Evolutionary conservation across 2,329 filamentous ascomycete genomes (phyloP).

Genomic region (Parastagonospora nodorum): DNA sequence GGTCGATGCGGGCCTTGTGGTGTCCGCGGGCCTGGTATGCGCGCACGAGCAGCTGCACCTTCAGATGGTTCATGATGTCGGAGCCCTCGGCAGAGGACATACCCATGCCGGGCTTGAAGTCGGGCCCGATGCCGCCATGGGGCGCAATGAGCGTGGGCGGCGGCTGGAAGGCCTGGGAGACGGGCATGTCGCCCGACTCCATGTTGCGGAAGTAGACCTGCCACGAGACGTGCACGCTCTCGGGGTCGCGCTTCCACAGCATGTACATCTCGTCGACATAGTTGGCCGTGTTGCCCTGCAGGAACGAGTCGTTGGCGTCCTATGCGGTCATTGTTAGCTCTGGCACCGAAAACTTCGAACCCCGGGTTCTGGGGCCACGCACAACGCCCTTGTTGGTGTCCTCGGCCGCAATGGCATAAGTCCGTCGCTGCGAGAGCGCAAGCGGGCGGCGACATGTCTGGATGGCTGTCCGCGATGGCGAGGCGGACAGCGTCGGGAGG

Average conservation of each 20-base stretch:
- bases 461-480: conserved; percentile 48
- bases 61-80: conserved; percentile 93
- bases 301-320: conserved; percentile 94
- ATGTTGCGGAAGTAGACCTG: conserved; percentile 99
- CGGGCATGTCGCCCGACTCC: conserved; percentile 97
- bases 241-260: conserved; percentile 92
- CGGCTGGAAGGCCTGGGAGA: conserved; percentile 94
- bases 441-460: conserved; percentile 55
- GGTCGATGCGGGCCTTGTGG: conserved; percentile 97
- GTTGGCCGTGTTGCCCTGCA: conserved; percentile 95
- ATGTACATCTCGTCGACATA: conserved; percentile 99
- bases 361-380: conserved; percentile 39
- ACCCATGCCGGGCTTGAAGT: conserved; percentile 71
- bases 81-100: conserved; percentile 70
- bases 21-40: conserved; percentile 98
- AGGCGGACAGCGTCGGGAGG: conserved; percentile 49
- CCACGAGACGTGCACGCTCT: conserved; percentile 96
- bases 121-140: conserved; percentile 73
- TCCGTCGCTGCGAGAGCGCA: conserved; percentile 54
- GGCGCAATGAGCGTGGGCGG: conserved; percentile 88
- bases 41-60: conserved; percentile 95
- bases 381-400: conserved; percentile 66
- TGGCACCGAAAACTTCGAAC: conserved; percentile 15
- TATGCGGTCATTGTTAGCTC: conserved; percentile 44
- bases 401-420: conserved; percentile 64